Base-by-base conservation (phyloP, 1,284 basidiomycete species). In the Fomes fomentarius region DNA sequence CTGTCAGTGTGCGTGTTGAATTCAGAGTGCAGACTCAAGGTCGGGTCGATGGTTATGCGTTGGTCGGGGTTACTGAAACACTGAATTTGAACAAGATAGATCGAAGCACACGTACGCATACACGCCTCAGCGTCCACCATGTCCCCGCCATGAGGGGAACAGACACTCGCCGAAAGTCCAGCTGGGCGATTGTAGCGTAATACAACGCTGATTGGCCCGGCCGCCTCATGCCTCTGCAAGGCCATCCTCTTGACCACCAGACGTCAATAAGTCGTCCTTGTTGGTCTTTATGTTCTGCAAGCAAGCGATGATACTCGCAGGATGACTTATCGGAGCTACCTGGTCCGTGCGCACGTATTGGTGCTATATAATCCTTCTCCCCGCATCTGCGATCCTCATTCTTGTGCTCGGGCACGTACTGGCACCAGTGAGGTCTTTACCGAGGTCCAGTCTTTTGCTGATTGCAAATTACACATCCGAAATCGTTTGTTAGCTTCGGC, bases 331-430 rank as follows among this genome's bases (percentile, higher is more conserved):
- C 9, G 21, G 43, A 11, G 21, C 28, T 30, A 12, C 48, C 12
- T 61, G 60, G 60, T 61, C 60, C 60, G 60, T 61, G 60, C 60
- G 54, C 57, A 26, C 25, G 14, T 15, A 21, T 2, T 1, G n/a
- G 10, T 31, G 62, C 63, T 65, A 65, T 62, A 63, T 47, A 11
- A 8, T 30, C 43, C 10, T 8, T 21, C 25, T 30, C n/a, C n/a
- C 8, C 25, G n/a, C n/a, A n/a, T 9, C 0, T 0, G 1, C 3
- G 9, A 33, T 67, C 63, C 60, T 58, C 68, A 89, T 86, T 89
- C 87, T 91, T 90, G 89, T 90, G 88, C 88, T 90, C 87, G 89
- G 88, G 88, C 87, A 89, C 85, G 88, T 87, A 89, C 86, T 61
- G 67, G 89, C 86, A 86, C 84, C 85, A 90, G 88, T 91, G 89